Evolutionary conservation across 1,139 yeast species (phyloP), one percentile per base, ranked within the genome.

Genomic region (Blastobotrys buckinghamii): DNA sequence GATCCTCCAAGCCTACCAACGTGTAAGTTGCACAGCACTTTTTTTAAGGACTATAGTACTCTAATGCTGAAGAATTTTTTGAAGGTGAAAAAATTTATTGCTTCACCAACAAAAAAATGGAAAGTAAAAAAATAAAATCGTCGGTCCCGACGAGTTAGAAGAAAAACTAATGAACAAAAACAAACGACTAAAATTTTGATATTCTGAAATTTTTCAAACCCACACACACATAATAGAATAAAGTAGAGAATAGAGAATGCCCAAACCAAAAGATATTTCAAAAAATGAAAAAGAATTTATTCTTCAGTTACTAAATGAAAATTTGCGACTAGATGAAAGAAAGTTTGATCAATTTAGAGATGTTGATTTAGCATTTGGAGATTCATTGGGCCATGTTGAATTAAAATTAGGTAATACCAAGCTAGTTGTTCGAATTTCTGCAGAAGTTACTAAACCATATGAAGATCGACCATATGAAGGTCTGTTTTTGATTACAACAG

Each of bases 391-490:
- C 9, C 85, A 81, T 58, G 94, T 84, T 15, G 88, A 86, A 56
- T 79, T 90, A 10, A 69, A 69, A 33, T 74, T 90, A 65, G 97
- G 97, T 1, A 69, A 75, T 27, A 87, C 96, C 7, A 54, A 62
- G 58, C 78, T 92, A 4, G 81, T 86, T 2, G 92, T 84, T 15
- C 76, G 92, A 50, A 82, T 90, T 2, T 81, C 92, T 22, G 85
- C 95, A 19, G 83, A 79, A 50, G 81, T 94, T n/a, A 75, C 79
- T 9, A 77, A 78, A 53, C 98, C 98, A 0, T 84, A 77, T 57
- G 96, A 88, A 49, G 96, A 90, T 58, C 74, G 96, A 46, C 97
- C 97, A 1, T 90, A 87, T 62, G 98, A 94, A 67, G 98, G 98
- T 1, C 65, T 85, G 3, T 89, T 92, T 63, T 72, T 78, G 39